Percentiles rank a stretch among this genome's conserved stretches.
Evolutionary conservation across 345 rosid species (phyloP).

Genomic region (Lepidium sativum): DNA sequence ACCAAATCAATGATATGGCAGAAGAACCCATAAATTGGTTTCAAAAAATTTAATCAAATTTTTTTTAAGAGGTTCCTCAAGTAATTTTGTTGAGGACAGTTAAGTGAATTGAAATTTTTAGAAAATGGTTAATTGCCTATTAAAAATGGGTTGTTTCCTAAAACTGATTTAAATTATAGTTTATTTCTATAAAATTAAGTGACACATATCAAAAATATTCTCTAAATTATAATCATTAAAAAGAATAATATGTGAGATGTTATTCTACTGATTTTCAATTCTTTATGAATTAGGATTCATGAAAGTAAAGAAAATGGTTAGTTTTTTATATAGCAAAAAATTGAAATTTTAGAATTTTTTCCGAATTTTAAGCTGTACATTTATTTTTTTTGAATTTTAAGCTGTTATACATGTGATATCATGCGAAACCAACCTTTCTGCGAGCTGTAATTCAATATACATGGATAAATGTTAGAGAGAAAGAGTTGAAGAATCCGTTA

Average conservation of each 20-base stretch:
- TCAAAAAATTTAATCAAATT: no score
- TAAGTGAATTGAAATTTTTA: neutral
- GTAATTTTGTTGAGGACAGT: neutral
- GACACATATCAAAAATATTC: neutral
- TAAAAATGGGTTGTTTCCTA: neutral
- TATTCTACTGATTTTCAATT: neutral
- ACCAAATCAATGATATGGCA: conserved; percentile 7
- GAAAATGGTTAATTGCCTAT: neutral
- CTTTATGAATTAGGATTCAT: neutral
- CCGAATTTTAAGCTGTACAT: no score
- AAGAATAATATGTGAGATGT: neutral
- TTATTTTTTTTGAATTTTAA: no score
- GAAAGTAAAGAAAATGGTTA: neutral
- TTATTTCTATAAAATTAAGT: no score
- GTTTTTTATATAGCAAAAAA: neutral
- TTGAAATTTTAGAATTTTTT: neutral
- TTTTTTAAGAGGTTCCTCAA: neutral
- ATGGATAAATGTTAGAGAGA: no score
- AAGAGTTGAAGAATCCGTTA: no score
- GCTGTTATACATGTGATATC: no score
- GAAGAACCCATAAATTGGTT: neutral
- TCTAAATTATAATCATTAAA: neutral
- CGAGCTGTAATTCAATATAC: no score
- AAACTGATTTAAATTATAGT: no score
- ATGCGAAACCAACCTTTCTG: no score